Percentiles rank a stretch among this genome's conserved stretches.
Conservation (phyloP, 2,329 filamentous ascomycete genomes). For the Colletotrichum endophyticum region DNA sequence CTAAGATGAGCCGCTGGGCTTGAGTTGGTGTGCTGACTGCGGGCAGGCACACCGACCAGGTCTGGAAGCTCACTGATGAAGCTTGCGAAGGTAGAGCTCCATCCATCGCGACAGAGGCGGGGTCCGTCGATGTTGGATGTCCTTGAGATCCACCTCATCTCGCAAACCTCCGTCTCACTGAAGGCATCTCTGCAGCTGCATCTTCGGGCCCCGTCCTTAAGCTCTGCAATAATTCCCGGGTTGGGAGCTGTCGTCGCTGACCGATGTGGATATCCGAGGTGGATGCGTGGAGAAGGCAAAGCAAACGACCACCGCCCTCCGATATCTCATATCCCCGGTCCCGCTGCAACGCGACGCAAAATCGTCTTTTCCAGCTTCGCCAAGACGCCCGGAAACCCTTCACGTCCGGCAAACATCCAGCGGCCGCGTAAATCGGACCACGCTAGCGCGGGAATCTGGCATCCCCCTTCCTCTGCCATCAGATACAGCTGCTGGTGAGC, state of each 20-base stretch:
- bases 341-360: not conserved
- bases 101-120: not conserved
- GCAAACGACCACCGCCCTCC: not conserved
- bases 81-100: not conserved
- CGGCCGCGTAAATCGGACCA: not conserved
- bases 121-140: not conserved
- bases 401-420: not conserved
- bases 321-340: not conserved
- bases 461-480: not conserved
- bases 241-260: not conserved
- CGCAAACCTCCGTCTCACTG: not conserved
- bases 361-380: not conserved
- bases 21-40: conserved; percentile 13
- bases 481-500: not conserved
- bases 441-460: not conserved
- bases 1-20: conserved; percentile 6
- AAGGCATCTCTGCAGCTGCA: not conserved
- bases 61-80: not conserved
- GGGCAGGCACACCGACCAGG: not conserved
- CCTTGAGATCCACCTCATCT: not conserved
- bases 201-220: not conserved
- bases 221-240: not conserved
- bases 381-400: not conserved
- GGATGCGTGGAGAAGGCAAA: not conserved
- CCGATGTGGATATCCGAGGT: not conserved